phyloP scores from a whole-genome alignment of 129 eudicot species.

The Pittosporum tobira region DNA sequence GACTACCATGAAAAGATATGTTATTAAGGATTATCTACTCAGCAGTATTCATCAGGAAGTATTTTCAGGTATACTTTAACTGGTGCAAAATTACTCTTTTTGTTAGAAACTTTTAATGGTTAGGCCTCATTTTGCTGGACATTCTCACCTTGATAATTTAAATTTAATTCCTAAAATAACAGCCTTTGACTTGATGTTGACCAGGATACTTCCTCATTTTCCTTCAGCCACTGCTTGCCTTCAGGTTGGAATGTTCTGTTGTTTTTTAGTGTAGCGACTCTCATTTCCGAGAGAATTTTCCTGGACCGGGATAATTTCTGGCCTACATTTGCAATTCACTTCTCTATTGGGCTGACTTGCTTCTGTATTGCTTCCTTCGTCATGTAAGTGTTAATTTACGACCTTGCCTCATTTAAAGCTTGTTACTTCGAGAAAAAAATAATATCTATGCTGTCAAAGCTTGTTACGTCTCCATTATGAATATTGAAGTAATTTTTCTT shows the following conservation, averaged over 20 bases:
- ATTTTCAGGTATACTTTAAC: slow-evolving; percentile 55
- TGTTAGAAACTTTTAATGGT: background rate
- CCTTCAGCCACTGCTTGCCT: slow-evolving; percentile 76
- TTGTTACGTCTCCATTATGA: background rate
- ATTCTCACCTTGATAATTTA: background rate
- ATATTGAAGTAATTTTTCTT: background rate
- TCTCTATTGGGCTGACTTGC: slow-evolving; percentile 54
- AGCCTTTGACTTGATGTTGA: slow-evolving; percentile 5
- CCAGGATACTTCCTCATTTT: slow-evolving; percentile 73
- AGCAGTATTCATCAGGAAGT: slow-evolving; percentile 71
- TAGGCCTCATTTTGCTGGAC: background rate
- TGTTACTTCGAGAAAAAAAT: background rate
- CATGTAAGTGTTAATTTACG: slow-evolving; percentile 51
- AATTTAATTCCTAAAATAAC: slow-evolving; percentile 5
- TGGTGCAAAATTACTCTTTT: slow-evolving; percentile 3
- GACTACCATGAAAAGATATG: slow-evolving; percentile 76
- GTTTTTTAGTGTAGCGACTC: slow-evolving; percentile 53
- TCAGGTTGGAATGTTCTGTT: slow-evolving; percentile 62
- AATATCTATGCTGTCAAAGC: background rate
- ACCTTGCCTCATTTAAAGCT: background rate
- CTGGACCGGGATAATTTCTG: slow-evolving; percentile 68
- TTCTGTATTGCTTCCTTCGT: slow-evolving; percentile 50
- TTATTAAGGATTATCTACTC: slow-evolving; percentile 69
- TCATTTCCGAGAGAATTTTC: slow-evolving; percentile 55
- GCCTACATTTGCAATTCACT: slow-evolving; percentile 64